Percentiles rank a stretch among this genome's conserved stretches.
Evolutionary conservation across 441 rosid species (phyloP).

Genomic region (Populus tomentosa): DNA sequence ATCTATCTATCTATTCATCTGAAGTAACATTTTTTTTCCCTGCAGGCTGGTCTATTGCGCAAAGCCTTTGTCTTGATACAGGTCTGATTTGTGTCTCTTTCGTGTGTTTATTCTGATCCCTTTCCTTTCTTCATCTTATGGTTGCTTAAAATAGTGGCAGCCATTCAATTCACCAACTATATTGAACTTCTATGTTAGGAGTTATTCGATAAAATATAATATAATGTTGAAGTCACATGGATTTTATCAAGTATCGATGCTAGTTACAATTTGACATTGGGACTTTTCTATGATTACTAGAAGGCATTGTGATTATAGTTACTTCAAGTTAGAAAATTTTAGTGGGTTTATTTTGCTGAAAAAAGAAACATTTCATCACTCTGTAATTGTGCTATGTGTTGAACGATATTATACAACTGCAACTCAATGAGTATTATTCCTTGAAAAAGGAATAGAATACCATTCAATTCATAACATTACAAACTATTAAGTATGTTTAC

Average conservation of each 20-base stretch:
- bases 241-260: background rate
- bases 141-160: background rate
- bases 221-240: background rate
- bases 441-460: background rate
- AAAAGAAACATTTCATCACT: background rate
- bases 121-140: background rate
- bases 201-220: background rate
- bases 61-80: slow-evolving; percentile 82
- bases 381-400: background rate
- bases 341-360: background rate
- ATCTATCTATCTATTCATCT: slow-evolving; percentile 4
- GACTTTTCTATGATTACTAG: background rate
- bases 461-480: background rate
- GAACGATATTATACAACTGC: background rate
- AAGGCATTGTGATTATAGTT: background rate
- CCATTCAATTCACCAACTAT: background rate
- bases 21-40: slow-evolving; percentile 14
- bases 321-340: background rate
- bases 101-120: background rate
- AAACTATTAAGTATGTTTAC: too few species aligned
- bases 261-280: background rate
- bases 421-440: background rate
- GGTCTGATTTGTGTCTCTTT: slow-evolving; percentile 39
- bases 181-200: background rate
- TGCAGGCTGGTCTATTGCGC: slow-evolving; percentile 87